Conservation (phyloP, 495 filamentous ascomycete species). For the Thozetella sp. region DNA sequence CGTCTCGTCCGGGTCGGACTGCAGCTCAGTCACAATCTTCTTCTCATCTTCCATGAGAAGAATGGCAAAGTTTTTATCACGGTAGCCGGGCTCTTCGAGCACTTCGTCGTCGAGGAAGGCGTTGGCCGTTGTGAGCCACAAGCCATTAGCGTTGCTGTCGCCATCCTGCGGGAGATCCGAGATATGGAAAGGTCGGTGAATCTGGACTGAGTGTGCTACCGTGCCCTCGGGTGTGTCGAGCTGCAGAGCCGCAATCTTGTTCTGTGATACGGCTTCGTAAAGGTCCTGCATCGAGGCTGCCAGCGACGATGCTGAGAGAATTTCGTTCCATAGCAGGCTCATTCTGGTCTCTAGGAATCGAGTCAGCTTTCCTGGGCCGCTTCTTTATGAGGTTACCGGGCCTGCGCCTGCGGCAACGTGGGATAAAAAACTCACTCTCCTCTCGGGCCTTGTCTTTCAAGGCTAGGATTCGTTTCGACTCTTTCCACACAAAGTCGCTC, state of each 20-base stretch:
- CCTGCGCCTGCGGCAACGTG: background rate
- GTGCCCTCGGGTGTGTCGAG: conserved; percentile 47
- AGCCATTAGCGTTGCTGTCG: conserved; percentile 67
- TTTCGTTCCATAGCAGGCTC: conserved; percentile 63
- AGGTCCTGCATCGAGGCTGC: conserved; percentile 82
- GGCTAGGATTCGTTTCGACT: conserved; percentile 75
- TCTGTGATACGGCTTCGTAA: conserved; percentile 77
- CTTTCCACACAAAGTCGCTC: conserved; percentile 83
- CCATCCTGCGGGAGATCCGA: conserved; percentile 68
- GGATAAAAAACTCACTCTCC: conserved; percentile 54
- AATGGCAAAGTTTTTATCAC: conserved; percentile 84
- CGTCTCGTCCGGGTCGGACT: conserved; percentile 70
- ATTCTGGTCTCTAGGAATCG: conserved; percentile 46
- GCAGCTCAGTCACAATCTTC: conserved; percentile 80
- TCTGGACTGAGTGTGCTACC: conserved; percentile 78
- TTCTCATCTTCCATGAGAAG: conserved; percentile 84
- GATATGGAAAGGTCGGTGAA: conserved; percentile 77
- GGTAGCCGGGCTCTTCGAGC: conserved; percentile 56
- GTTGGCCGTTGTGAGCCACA: conserved; percentile 86
- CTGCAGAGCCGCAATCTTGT: conserved; percentile 70
- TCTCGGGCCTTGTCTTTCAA: conserved; percentile 80
- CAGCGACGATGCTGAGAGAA: conserved; percentile 76
- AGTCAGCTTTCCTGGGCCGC: conserved; percentile 10
- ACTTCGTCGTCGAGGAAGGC: conserved; percentile 70
- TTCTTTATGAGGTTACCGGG: conserved; percentile 1